phyloP scores from a whole-genome alignment of 805 yeast species.

The Starmerella apis region DNA sequence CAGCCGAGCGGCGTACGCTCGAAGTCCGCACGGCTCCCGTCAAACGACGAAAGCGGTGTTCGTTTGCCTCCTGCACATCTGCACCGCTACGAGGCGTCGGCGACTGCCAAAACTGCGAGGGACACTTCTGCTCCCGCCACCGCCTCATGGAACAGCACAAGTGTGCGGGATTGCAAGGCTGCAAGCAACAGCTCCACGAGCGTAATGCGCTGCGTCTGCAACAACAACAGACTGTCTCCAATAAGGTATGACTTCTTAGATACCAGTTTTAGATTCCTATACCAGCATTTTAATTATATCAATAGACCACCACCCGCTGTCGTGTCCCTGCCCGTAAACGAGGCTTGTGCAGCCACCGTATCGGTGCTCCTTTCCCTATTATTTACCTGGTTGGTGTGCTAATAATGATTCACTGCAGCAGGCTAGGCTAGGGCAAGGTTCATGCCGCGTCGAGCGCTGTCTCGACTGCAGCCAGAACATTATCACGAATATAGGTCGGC shows the following conservation, averaged over 20 bases:
- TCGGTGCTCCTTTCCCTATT: background rate
- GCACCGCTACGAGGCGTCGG: conserved; percentile 60
- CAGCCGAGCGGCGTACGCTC: conserved; percentile 27
- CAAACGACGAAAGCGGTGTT: conserved; percentile 39
- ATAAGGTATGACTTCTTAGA: conserved; percentile 42
- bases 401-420: background rate
- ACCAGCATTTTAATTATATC: background rate
- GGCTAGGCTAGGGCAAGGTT: background rate
- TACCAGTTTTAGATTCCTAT: background rate
- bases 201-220: conserved; percentile 74
- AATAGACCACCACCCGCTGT: background rate
- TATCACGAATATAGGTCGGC: conserved; percentile 43
- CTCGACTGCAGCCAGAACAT: conserved; percentile 45
- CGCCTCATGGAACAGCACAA: conserved; percentile 74
- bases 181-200: conserved; percentile 76
- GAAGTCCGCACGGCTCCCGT: conserved; percentile 26
- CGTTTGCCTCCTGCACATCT: conserved; percentile 51
- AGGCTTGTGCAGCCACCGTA: background rate
- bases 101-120: conserved; percentile 73
- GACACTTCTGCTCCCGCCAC: conserved; percentile 79
- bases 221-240: conserved; percentile 72
- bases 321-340: background rate
- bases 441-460: conserved; percentile 14
- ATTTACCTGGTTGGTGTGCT: background rate
- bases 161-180: conserved; percentile 65